These are phyloP conservation scores for Trichoderma simmonsii DNA, from an alignment of 2,329 filamentous ascomycete species.

Conservation along the genomic window DNA sequence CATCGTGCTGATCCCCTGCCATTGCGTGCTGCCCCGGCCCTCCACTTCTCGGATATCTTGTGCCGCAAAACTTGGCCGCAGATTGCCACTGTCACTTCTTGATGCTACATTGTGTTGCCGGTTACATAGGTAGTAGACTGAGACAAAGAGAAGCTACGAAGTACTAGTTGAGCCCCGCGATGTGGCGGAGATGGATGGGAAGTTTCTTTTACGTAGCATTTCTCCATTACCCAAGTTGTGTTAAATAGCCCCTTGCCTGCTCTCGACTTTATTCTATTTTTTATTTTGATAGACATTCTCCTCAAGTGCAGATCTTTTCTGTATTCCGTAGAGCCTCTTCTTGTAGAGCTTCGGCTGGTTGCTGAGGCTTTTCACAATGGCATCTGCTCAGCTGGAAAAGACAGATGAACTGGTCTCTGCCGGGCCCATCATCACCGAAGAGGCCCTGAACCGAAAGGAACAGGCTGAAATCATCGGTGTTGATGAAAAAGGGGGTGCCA, in stretches of 20 bases:
- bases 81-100: not conserved
- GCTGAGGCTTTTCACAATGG: not conserved
- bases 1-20: not conserved
- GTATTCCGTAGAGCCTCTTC: not conserved
- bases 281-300: not conserved
- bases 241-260: conserved; percentile 7
- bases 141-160: not conserved
- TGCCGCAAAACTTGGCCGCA: conserved; percentile 1
- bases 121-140: too few relatives aligned
- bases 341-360: conserved; percentile 1
- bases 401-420: not conserved
- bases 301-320: not conserved
- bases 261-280: not conserved
- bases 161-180: not conserved
- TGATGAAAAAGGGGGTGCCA: conserved; percentile 17
- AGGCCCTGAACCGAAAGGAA: not conserved
- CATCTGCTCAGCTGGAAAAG: conserved; percentile 12
- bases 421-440: not conserved
- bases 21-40: conserved; percentile 9
- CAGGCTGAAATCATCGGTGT: conserved; percentile 14
- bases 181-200: not conserved
- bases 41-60: conserved; percentile 10
- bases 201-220: not conserved
- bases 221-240: not conserved
- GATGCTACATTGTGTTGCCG: not conserved